Base-by-base conservation (phyloP, 257 asterid genomes). In the Ilex aquifolium region DNA sequence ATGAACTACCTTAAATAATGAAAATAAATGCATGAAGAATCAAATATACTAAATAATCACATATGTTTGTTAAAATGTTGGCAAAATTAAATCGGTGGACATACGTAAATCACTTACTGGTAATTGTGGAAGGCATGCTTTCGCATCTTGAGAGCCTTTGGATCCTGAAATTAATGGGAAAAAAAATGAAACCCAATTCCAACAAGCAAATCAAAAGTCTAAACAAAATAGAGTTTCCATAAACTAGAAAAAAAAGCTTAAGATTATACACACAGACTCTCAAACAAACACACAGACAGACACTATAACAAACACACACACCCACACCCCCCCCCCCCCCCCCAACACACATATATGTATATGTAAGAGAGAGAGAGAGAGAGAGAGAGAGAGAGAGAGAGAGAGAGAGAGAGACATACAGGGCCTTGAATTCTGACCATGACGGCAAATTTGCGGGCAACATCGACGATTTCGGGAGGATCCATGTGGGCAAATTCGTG, bases 351-450 rank as follows among this genome's bases (percentile, higher is more conserved):
- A 48, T 30, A 32, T 32, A 21, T 21, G 27, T 39, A 40, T 6
- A 44, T 21, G 5, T 17, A 17, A 31, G 11, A 78, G 39, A 60
- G 13, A 9, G 29, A 40, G 65, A 52, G 55, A 36, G 31, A 5
- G 57, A 32, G 69, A 76, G 5, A 56, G 32, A 56, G 10, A 39
- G 11, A 48, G 32, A 49, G 9, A 59, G 16, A 78, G 39, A 60
- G 13, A 9, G 29, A 40, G 65, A 52, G 55, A 36, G 31, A 5
- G 57, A 32, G 69, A 76, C 95, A 85, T 63, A 92, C 99, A 13
- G 97, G 96, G 80, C 99, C 99, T 82, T 89, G 96, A 77, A 87
- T 87, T 81, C 95, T 75, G 83, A 92, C 90, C 99, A 92, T 89
- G 31, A 90, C 94, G 50, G 97, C 79, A 63, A 87, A 89, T 59